Base-by-base conservation (phyloP, 306 rosid species). In the Aeschynomene evenia region DNA sequence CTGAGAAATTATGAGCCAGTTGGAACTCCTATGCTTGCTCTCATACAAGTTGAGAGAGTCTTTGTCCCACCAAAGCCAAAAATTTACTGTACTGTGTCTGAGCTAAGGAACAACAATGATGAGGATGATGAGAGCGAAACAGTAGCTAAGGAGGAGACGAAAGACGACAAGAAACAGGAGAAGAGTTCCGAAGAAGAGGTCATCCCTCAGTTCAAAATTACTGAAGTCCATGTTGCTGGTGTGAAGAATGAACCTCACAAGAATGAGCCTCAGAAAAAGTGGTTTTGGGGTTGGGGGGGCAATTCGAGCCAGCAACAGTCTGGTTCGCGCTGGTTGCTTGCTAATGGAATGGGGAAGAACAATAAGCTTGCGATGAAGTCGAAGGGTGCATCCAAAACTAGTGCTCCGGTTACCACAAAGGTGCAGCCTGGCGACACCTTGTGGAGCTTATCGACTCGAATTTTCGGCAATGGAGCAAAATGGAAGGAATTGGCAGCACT, bases 21-120 rank as follows among this genome's bases (percentile, higher is more conserved):
- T 40, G 98, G 98, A 66, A 77, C 95, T 8, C 98, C 98, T 26
- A 92, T 92, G 92, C 96, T 89, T 59, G 80, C 98, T 76, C 96
- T 92, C 13, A 86, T 89, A 76, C 98, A 92, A 78, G 98, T 89
- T 26, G 98, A 92, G 83, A 81, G 98, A 75, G 96, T 84, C 57
- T 92, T 92, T 74, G 65, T 86, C 66, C 92, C 86, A 2, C 96
- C 96, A 6, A 92, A 92, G 86, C 92, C 86, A 12, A 89, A 68
- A 77, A 79, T 89, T 39, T 92, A 73, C 87, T 53, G 75, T 58
- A 76, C 65, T 7, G 98, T 92, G 54, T 81, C 86, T 8, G 84
- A 81, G 77, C 14, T 83, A 3, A 65, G 80, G 72, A 84, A 56
- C 55, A 70, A 48, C 48, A 64, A 63, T 3, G 70, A 77, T 7